phyloP scores from a whole-genome alignment of 768 basidiomycete species.

The Auriscalpium vulgare region DNA sequence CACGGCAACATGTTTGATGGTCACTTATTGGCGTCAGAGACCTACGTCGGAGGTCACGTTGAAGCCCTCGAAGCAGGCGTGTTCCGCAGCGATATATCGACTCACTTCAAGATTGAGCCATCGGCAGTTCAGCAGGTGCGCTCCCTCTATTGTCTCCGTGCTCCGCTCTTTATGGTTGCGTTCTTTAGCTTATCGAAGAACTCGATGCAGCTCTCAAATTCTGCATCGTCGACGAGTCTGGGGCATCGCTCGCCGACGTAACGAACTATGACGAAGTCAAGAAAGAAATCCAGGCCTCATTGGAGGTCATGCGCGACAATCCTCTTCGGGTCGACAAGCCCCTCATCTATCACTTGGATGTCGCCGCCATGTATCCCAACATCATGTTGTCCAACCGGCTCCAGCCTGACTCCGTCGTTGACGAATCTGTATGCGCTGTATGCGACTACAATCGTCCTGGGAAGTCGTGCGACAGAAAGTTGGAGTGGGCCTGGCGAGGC shows the following conservation, averaged over 20 bases:
- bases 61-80: slow-evolving; percentile 98
- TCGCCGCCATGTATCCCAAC: slow-evolving; percentile 99
- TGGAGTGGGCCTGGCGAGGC: slow-evolving; percentile 98
- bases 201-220: slow-evolving; percentile 89
- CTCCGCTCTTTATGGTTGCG: not conserved
- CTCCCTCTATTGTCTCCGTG: not conserved
- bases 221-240: slow-evolving; percentile 80
- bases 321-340: slow-evolving; percentile 86
- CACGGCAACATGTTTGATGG: slow-evolving; percentile 92
- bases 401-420: slow-evolving; percentile 96
- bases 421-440: slow-evolving; percentile 93
- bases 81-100: slow-evolving; percentile 90
- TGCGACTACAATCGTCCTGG: slow-evolving; percentile 97
- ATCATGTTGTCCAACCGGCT: slow-evolving; percentile 99
- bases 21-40: slow-evolving; percentile 93
- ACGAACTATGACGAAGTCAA: slow-evolving; percentile 95
- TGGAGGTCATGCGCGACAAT: slow-evolving; percentile 87
- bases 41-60: slow-evolving; percentile 98
- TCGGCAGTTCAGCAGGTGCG: slow-evolving; percentile 73
- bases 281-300: slow-evolving; percentile 58
- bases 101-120: slow-evolving; percentile 93
- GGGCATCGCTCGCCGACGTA: slow-evolving; percentile 70
- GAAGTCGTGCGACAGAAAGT: slow-evolving; percentile 86
- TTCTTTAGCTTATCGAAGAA: slow-evolving; percentile 76
- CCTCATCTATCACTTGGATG: slow-evolving; percentile 96